Base-by-base conservation (phyloP, 177 flowering plant genomes). In the Vitis hybrid region DNA sequence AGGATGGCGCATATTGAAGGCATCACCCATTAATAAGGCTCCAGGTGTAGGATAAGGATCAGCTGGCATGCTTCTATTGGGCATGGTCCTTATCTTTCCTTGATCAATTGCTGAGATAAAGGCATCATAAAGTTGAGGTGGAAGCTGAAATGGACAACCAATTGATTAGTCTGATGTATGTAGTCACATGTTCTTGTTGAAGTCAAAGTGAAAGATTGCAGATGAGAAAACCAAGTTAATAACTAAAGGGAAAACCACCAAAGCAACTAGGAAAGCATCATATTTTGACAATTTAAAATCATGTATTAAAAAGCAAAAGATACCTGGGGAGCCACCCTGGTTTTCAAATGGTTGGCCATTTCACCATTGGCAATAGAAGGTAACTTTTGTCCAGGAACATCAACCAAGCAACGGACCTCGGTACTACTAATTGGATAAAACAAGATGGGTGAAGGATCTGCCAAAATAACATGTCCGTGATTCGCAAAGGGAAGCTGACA, bases 401-500 rank as follows among this genome's bases (percentile, higher is more conserved):
- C 89, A 48, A 86, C 89, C 74, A 86, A 71, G 67, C 86, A 83
- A 10, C 86, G 83, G 24, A 83, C 75, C 70, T 83, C 86, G 10
- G 82, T 72, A 51, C 83, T 81, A 57, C 87, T 83, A 59, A 83
- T 81, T 64, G 83, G 85, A 69, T 84, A 84, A 62, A 84, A 84
- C 59, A 84, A 67, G 60, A 84, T 76, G 1, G 87, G 85, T 8
- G 87, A 84, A 21, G 87, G 85, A 74, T 84, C 82, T 51, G 74
- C 87, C 11, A 84, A 71, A 46, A 84, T 71, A 21, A 83, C 86
- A 76, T 86, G 89, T 50, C 89, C 89, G 64, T 86, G 85, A 72
- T 86, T 84, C 24, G 73, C 64, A 76, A 62, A 81, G 18, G 87
- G 87, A 66, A 84, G 83, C 32, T 84, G 30, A 64, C 85, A 80